Evolutionary conservation across 2,329 filamentous ascomycete genomes (phyloP), one percentile per base, ranked within the genome.

Genomic region (Calonectria honghensis): DNA sequence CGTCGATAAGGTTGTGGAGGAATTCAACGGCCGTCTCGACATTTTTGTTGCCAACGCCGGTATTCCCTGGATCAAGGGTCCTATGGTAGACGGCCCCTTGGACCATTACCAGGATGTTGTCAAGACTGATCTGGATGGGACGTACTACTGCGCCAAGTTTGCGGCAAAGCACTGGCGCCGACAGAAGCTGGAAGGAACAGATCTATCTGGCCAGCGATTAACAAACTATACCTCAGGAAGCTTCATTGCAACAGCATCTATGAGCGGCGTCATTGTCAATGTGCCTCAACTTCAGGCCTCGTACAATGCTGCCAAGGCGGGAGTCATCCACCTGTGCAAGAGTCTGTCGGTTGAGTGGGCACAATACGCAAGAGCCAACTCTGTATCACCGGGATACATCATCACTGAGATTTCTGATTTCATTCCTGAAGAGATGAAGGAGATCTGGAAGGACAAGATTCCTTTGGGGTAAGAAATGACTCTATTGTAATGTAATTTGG

Each of bases 41-140:
- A 89, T 95, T 77, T 95, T 96, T 80, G 91, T 95, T 64, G 94
- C 94, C 76, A 96, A 96, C 80, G 92, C 93, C 14, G 94, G 93
- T 54, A 91, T 95, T 64, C 89, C 92, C 1, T 95, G 93, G 93
- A 93, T 90, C 1, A 88, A 94, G 75, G 93, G 93, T 0, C 84
- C 92, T 7, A 90, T 93, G 83, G 87, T 94, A 31, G 91, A 94
- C 72, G 93, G 91, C 27, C 86, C 90, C 6, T 81, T 94, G 24
- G 88, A 91, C 16, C 90, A 92, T 80, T 94, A 94, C 86, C 88
- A 89, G 52, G 89, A 91, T 70, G 92, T 96, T n/a, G 87, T 95
- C 68, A 85, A 88, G 68, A 93, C 93, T 32, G 93, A 96, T 82
- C 84, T 96, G 13, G 93, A 94, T 82, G 93, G 93, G 52, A 93